A percentile compares a stretch with the other conserved stretches of the same genome.
Conservation (phyloP, 306 rosid genomes). For the Sophora flavescens region DNA sequence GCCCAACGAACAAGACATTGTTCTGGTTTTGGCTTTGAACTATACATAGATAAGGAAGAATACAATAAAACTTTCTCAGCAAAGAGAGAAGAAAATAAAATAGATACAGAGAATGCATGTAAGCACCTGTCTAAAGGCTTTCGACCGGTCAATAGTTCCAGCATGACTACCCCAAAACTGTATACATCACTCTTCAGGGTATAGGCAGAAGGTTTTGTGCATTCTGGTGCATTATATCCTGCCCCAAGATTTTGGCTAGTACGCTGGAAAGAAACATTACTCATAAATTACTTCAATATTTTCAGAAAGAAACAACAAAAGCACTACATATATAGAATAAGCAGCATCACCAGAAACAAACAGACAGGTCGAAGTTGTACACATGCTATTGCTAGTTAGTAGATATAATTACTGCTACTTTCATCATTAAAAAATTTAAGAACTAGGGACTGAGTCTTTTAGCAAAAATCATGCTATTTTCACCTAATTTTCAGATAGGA, state of each 20-base stretch:
- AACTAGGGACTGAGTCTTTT: neutral
- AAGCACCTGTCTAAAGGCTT: slow-evolving; percentile 80
- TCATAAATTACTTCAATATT: neutral
- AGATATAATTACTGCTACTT: neutral
- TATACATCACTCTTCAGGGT: slow-evolving; percentile 81
- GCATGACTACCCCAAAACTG: slow-evolving; percentile 91
- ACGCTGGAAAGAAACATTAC: slow-evolving; percentile 50
- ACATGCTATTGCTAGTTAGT: slow-evolving; percentile 6
- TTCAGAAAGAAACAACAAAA: neutral
- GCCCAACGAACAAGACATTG: slow-evolving; percentile 89
- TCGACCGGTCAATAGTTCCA: slow-evolving; percentile 88
- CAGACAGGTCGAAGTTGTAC: neutral
- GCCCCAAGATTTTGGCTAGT: slow-evolving; percentile 74
- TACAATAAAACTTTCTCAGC: slow-evolving; percentile 6
- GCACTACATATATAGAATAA: neutral
- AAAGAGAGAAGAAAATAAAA: too few relatives aligned
- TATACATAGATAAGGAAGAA: slow-evolving; percentile 26
- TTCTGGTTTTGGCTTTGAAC: slow-evolving; percentile 67
- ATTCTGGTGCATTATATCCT: slow-evolving; percentile 95
- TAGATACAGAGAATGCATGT: neutral
- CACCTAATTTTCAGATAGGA: neutral
- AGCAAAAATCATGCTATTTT: neutral
- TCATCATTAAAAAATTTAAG: neutral
- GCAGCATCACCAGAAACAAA: neutral
- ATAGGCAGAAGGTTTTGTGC: slow-evolving; percentile 70